Evolutionary conservation across 2,329 filamentous ascomycete genomes (phyloP), one percentile per base, ranked within the genome.

Genomic region (Colletotrichum cereale): DNA sequence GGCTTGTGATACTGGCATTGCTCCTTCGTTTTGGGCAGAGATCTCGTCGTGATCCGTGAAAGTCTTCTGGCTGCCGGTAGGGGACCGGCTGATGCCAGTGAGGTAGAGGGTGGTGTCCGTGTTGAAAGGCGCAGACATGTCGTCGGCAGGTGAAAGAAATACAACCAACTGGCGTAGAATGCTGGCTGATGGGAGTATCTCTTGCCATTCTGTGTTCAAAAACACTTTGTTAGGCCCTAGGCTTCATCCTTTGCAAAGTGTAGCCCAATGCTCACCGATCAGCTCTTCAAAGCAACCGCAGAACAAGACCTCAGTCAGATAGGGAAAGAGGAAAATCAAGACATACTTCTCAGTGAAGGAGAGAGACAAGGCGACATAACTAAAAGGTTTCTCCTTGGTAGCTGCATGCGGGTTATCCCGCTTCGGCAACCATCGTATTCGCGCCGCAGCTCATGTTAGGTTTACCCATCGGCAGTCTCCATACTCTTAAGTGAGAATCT

Each of bases 51-150:
- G 50, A 7, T 73, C 72, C n/a, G 70, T 66, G 12, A 62, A 69
- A 1, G 72, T 73, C 24, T 66, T 72, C n/a, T 73, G 72, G 53
- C 72, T 73, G 21, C 65, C 70, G 42, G 47, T 38, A 21, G 71
- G 64, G 14, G 72, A 73, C 6, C 48, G 53, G 3, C 57, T 47
- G 5, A 60, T 18, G 36, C 57, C 47, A 11, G 60, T 31, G 24
- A 44, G 36, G 18, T 50, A 57, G 26, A 36, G 47, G 42, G 52
- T 67, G 24, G 56, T 26, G 44, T 71, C 65, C 31, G 44, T 29
- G 31, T 68, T 68, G 52, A 42, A 64, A 3, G 67, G 67, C 10
- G 36, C 58, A 44, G 58, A 63, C 68, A 71, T 71, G 44, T 18
- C 52, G 38, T 69, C 52, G 18, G 50, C 11, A n/a, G n/a, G 26